Evolutionary conservation across 2,329 filamentous ascomycete species (phyloP), one percentile per base, ranked within the genome.

Genomic region (Stagonosporopsis cucurbitacearum): DNA sequence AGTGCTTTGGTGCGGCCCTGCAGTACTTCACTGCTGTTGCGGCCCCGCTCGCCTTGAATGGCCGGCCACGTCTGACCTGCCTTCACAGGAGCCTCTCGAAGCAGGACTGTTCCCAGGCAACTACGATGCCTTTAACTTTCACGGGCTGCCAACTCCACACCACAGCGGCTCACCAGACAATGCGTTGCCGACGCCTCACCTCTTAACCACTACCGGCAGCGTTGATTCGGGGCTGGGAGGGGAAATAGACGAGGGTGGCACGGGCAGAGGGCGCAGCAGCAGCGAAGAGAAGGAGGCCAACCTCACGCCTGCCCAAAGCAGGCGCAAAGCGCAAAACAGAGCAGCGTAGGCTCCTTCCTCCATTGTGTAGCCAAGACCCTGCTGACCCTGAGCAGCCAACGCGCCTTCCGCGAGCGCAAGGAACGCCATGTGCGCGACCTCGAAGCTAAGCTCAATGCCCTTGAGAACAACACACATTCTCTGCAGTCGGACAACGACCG

Each of bases 381-480:
- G 30, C 54, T 58, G 52, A 55, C 57, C 48, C 23, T 17, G 25
- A n/a, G 36, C 62, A 97, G 94, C 43, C 95, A 98, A 82, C 89
- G 94, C 67, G 94, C 95, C 28, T 98, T 98, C 76, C 91, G 94
- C 58, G 94, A 98, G 77, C 89, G 94, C 65, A 98, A 98, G 77
- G 94, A 98, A 75, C 89, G 88, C 54, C 93, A 96, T 70, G 92
- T 98, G 60, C 93, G 93, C 74, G 92, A 98, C 58, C 87, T 98
- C 22, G 93, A 98, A 77, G 85, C 87, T 54, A 95, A 96, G 74
- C 86, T 98, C 25, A 88, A 86, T 45, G 83, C 81, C 44, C 86
- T 97, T 28, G 89, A 96, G 72, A 86, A 87, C 57, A 86, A 88
- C 45, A 89, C 91, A 47, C 84, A 87, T 51, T 83, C 85, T 30